Evolutionary conservation across 345 rosid species (phyloP).

Genomic region (Acer campestre): DNA sequence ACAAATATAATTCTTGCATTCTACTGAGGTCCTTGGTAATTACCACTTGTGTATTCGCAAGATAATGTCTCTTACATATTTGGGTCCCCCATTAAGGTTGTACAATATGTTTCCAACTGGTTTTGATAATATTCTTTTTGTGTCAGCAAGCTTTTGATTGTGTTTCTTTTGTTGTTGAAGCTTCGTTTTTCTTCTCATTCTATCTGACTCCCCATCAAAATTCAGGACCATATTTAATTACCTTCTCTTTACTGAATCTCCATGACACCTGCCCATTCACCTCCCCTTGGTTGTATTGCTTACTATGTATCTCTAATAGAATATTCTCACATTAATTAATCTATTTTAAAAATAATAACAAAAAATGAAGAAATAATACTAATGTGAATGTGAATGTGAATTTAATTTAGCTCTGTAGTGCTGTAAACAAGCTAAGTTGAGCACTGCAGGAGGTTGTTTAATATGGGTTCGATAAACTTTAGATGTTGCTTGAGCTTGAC

Average conservation of each 20-base stretch:
- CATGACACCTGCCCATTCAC: background rate
- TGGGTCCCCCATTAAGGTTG: background rate
- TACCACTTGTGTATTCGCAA: background rate
- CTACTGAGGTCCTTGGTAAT: background rate
- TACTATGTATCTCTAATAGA: background rate
- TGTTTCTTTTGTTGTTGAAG: too few relatives aligned
- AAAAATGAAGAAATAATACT: too few relatives aligned
- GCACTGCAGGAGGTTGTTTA: background rate
- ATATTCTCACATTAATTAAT: background rate
- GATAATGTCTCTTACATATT: background rate
- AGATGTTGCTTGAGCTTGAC: background rate
- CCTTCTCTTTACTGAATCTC: background rate
- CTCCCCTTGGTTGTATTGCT: background rate
- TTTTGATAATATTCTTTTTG: background rate
- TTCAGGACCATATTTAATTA: background rate
- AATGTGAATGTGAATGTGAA: background rate
- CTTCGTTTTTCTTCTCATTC: background rate
- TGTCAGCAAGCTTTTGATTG: background rate
- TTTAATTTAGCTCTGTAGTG: too few relatives aligned
- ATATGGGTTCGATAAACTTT: background rate
- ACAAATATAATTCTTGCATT: background rate
- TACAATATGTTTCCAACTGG: background rate
- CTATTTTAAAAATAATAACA: too few relatives aligned
- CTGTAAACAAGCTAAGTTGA: too few relatives aligned
- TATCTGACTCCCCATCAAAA: background rate